phyloP scores from a whole-genome alignment of 2,329 filamentous ascomycete species.

The Colletotrichum zoysiae region DNA sequence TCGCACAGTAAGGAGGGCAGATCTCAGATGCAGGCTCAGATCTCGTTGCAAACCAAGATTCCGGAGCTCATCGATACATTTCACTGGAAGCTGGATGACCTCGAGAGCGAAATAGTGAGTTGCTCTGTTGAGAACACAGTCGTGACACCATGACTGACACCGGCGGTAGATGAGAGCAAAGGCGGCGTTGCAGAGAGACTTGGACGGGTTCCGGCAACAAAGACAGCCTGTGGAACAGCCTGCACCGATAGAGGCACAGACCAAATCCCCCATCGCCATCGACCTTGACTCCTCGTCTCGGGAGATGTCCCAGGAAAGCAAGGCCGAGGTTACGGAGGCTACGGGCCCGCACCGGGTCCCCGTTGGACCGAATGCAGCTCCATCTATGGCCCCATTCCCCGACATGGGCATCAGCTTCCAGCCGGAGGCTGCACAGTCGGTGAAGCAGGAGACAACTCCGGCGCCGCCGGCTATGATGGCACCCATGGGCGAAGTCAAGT shows the following conservation, averaged over 20 bases:
- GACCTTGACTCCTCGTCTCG: constrained; percentile 54
- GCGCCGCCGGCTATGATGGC: constrained; percentile 42
- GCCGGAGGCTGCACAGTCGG: constrained; percentile 41
- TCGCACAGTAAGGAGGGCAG: constrained; percentile 59
- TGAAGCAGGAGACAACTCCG: constrained; percentile 37
- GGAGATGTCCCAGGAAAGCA: constrained; percentile 27
- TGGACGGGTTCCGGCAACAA: constrained; percentile 55
- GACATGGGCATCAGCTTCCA: constrained; percentile 66
- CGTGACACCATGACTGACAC: constrained; percentile 1
- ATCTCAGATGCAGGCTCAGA: constrained; percentile 49
- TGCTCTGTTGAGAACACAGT: not conserved
- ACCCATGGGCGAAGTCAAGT: constrained; percentile 49
- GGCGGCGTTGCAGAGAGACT: constrained; percentile 66
- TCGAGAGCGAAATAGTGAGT: constrained; percentile 70
- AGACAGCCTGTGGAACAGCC: constrained; percentile 41
- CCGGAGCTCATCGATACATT: constrained; percentile 62
- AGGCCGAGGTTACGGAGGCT: constrained; percentile 17
- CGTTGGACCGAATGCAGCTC: constrained; percentile 44
- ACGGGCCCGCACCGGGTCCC: constrained; percentile 34
- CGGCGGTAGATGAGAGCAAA: constrained; percentile 63
- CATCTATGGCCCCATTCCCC: constrained; percentile 66
- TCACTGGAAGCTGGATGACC: constrained; percentile 66
- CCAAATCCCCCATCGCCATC: constrained; percentile 53
- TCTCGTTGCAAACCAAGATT: constrained; percentile 56
- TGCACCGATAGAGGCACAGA: constrained; percentile 51